Base-by-base conservation (phyloP, 208 protist genomes). In the Trypanosoma platydactyli region DNA sequence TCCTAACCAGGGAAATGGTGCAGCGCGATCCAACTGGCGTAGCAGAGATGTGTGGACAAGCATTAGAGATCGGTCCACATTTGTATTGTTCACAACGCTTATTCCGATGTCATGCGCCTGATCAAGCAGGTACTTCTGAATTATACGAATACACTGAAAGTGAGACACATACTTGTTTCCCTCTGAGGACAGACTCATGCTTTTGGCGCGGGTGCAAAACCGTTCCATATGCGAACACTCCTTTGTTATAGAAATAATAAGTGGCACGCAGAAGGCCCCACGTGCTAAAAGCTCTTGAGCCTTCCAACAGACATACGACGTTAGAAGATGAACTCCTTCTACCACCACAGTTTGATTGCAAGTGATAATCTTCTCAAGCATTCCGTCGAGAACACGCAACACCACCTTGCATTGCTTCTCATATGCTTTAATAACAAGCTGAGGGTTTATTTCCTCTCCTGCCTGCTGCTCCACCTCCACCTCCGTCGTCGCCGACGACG, bases 131-230 rank as follows among this genome's bases (percentile, higher is more conserved):
- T 94, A 66, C 30, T 77, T 41, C 64, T 97, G 93, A 64, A 98
- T 98, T 25, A 70, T 45, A 20, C 95, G 79, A 53, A 98, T 98
- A 60, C 85, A 79, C 3, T 74, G 63, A 70, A 98, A 94, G 62
- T 94, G 80, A 59, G 76, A 68, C 24, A 96, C 80, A 65, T 98
- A 98, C 54, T 89, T 95, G 77, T 97, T 97, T 25, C 76, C 66
- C 12, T 72, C 45, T 3, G 91, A 77, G 40, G 88, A 81, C 6
- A 98, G 68, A 1, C 85, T 87, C 91, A 98, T 97, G 70, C 88
- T 93, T 29, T 94, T 92, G 20, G 89, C 76, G 35, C 95, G 84
- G 35, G 95, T 81, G 42, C 82, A 88, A 71, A 98, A 96, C 15
- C 95, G 77, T 66, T 95, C 84, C 38, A 84, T 74, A 69, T 98